phyloP scores from a whole-genome alignment of 1,284 basidiomycete genomes.

The Malassezia arunalokei region DNA sequence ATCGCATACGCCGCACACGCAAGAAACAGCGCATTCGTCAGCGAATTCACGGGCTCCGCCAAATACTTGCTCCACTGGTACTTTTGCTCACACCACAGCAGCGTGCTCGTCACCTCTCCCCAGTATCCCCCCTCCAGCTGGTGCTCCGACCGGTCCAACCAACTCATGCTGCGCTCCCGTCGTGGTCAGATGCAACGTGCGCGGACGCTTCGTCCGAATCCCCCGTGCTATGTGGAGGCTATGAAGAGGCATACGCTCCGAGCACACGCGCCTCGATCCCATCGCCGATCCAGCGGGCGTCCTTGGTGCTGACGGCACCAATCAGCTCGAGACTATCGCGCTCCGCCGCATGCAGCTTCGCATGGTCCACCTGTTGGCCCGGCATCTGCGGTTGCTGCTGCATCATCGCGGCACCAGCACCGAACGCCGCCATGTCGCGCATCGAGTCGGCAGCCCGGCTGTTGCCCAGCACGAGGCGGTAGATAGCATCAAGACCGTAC shows the following conservation, averaged over 20 bases:
- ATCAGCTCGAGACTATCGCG: slow-evolving; percentile 84
- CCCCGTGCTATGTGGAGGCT: neutral
- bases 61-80: slow-evolving; percentile 33
- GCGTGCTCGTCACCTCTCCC: slow-evolving; percentile 32
- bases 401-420: slow-evolving; percentile 20
- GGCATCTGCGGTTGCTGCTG: slow-evolving; percentile 7
- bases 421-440: slow-evolving; percentile 43
- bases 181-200: neutral
- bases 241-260: slow-evolving; percentile 22
- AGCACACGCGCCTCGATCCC: slow-evolving; percentile 42
- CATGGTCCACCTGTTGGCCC: slow-evolving; percentile 58
- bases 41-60: slow-evolving; percentile 41
- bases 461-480: slow-evolving; percentile 78
- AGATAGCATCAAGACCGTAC: slow-evolving; percentile 90
- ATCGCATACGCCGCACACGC: slow-evolving; percentile 46
- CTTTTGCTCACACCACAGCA: slow-evolving; percentile 42
- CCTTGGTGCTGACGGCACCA: slow-evolving; percentile 48
- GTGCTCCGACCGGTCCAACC: slow-evolving; percentile 8
- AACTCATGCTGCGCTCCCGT: slow-evolving; percentile 6
- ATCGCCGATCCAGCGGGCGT: slow-evolving; percentile 37
- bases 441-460: slow-evolving; percentile 55
- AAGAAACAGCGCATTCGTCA: slow-evolving; percentile 49
- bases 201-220: neutral
- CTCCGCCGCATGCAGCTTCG: slow-evolving; percentile 81
- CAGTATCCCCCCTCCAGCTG: slow-evolving; percentile 24